phyloP scores from a whole-genome alignment of 2,329 filamentous ascomycete genomes.

The Pezicula neosporulosa region DNA sequence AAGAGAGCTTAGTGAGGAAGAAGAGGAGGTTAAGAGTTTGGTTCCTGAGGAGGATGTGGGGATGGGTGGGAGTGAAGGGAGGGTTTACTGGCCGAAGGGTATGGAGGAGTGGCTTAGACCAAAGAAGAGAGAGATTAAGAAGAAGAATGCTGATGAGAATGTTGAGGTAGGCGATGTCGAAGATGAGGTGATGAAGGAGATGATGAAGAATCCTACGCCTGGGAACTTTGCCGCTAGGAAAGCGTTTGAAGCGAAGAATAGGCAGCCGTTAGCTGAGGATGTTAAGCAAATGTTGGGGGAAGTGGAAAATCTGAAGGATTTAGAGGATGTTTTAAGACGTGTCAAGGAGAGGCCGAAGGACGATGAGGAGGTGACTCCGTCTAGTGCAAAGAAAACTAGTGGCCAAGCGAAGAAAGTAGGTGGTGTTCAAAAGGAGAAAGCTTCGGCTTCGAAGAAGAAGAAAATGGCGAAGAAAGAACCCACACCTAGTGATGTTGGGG shows the following conservation, averaged over 20 bases:
- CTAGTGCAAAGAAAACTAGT: slow-evolving; percentile 2
- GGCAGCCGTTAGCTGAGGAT: slow-evolving; percentile 13
- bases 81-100: slow-evolving; percentile 87
- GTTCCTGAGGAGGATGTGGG: slow-evolving; percentile 61
- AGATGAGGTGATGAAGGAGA: slow-evolving; percentile 29
- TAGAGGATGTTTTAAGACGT: slow-evolving; percentile 21
- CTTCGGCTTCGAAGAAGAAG: slow-evolving; percentile 6
- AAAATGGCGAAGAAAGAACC: slow-evolving; percentile 30
- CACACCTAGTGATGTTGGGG: slow-evolving; percentile 36
- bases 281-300: slow-evolving; percentile 16
- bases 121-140: slow-evolving; percentile 66
- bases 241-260: slow-evolving; percentile 14
- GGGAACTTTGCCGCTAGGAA: slow-evolving; percentile 24
- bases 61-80: slow-evolving; percentile 79
- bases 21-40: slow-evolving; percentile 33
- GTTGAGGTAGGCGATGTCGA: slow-evolving; percentile 19
- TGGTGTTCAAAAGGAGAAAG: neutral
- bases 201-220: slow-evolving; percentile 24
- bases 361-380: neutral
- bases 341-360: slow-evolving; percentile 11
- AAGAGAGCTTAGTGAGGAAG: slow-evolving; percentile 29
- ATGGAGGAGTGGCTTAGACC: slow-evolving; percentile 90
- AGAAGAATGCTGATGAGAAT: slow-evolving; percentile 31
- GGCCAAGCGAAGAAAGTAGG: neutral
- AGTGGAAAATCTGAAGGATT: slow-evolving; percentile 17